These are phyloP conservation scores for Trichoderma asperelloides DNA, from an alignment of 495 filamentous ascomycete genomes.

Conservation along the genomic window DNA sequence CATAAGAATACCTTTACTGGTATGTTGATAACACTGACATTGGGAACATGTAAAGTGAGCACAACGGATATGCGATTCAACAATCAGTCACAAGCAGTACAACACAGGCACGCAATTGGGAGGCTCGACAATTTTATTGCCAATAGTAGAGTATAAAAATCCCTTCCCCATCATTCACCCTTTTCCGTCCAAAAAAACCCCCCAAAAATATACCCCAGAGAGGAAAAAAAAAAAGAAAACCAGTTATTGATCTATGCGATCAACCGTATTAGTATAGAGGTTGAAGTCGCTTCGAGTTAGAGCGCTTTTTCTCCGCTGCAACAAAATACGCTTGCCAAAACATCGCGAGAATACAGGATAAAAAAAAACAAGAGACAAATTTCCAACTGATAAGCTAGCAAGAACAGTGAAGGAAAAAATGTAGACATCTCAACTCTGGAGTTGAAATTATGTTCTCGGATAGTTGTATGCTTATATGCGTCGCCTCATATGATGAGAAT, in stretches of 20 bases:
- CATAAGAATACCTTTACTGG: background rate
- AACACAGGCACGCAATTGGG: background rate
- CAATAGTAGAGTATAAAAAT: background rate
- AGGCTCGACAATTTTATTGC: background rate
- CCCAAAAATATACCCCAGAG: background rate
- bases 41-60: background rate
- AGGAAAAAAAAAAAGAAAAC: background rate
- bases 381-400: background rate
- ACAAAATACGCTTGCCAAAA: conserved; percentile 3
- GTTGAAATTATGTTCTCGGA: background rate
- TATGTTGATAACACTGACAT: background rate
- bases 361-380: conserved; percentile 10
- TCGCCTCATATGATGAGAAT: background rate
- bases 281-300: background rate
- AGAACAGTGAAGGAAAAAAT: background rate
- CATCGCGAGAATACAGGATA: conserved; percentile 4
- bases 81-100: background rate
- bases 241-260: conserved; percentile 1
- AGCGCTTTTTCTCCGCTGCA: background rate
- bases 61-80: background rate
- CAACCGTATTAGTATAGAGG: conserved; percentile 14
- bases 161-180: background rate
- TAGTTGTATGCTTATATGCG: background rate
- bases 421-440: background rate
- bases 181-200: background rate